These are phyloP conservation scores for Nymphaea colorata DNA, from an alignment of 164 flowering plant species.

Conservation along the genomic window DNA sequence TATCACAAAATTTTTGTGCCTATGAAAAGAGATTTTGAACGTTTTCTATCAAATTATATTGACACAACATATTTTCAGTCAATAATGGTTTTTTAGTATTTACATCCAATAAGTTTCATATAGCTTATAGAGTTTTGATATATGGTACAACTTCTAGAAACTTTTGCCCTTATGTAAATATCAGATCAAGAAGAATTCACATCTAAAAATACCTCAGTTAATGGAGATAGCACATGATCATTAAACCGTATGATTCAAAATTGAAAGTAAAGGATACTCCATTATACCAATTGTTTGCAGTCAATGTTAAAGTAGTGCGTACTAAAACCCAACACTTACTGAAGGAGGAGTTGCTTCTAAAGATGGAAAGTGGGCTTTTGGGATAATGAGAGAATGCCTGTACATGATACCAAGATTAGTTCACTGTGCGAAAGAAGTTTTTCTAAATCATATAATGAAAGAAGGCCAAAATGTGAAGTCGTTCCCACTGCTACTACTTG, in stretches of 20 bases:
- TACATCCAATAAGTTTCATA: too few relatives aligned
- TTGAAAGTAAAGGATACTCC: not conserved
- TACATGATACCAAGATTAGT: not conserved
- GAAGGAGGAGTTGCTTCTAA: slow-evolving; percentile 78
- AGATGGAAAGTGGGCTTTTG: slow-evolving; percentile 68
- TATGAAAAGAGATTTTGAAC: too few relatives aligned
- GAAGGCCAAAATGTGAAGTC: not conserved
- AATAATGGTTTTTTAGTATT: too few relatives aligned
- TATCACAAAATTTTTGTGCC: too few relatives aligned
- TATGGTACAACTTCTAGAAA: too few relatives aligned
- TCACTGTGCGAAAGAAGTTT: not conserved
- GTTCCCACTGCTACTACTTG: not conserved
- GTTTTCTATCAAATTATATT: too few relatives aligned
- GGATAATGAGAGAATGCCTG: slow-evolving; percentile 89
- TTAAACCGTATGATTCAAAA: not conserved
- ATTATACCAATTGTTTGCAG: not conserved
- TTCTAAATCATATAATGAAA: not conserved
- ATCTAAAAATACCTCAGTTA: too few relatives aligned
- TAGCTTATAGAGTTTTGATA: too few relatives aligned
- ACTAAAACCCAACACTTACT: slow-evolving; percentile 35
- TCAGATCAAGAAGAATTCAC: too few relatives aligned
- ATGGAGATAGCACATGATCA: too few relatives aligned
- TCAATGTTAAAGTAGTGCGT: not conserved
- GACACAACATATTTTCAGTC: too few relatives aligned
- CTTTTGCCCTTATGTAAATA: too few relatives aligned